Percentiles rank a stretch among this genome's conserved stretches.
phyloP scores from a whole-genome alignment of 2,329 filamentous ascomycete species.

The Rhexocercosporidium sp. region DNA sequence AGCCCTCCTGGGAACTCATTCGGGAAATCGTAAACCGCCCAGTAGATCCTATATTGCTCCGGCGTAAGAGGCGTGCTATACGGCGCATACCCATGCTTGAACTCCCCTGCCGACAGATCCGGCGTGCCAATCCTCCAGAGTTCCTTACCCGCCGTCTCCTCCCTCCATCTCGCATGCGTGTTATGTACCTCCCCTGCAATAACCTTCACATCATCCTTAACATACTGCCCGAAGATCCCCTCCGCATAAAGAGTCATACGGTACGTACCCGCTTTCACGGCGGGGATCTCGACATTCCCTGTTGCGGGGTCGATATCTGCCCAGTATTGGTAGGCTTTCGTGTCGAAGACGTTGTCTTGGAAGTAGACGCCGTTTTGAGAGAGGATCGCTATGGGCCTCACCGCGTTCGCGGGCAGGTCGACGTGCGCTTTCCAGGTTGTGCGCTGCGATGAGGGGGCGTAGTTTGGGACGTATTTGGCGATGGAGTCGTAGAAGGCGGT shows the following conservation, averaged over 20 bases:
- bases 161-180: conserved; percentile 52
- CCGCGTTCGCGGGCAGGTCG: conserved; percentile 56
- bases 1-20: conserved; percentile 64
- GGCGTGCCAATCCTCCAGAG: conserved; percentile 68
- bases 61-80: conserved; percentile 55
- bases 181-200: conserved; percentile 47
- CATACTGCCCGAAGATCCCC: conserved; percentile 64
- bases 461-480: conserved; percentile 62
- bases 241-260: conserved; percentile 67
- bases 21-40: conserved; percentile 63
- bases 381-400: conserved; percentile 60
- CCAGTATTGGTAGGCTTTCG: conserved; percentile 68
- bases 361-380: conserved; percentile 57
- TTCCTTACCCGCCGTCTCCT: conserved; percentile 62
- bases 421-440: conserved; percentile 57
- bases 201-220: conserved; percentile 55
- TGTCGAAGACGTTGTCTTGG: conserved; percentile 62
- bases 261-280: conserved; percentile 63
- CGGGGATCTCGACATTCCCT: conserved; percentile 57
- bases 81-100: conserved; percentile 58
- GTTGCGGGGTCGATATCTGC: conserved; percentile 50
- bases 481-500: conserved; percentile 67
- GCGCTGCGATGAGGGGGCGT: conserved; percentile 56
- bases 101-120: conserved; percentile 66
- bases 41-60: conserved; percentile 66